These are phyloP conservation scores for Penicillium parvum DNA, from an alignment of 495 filamentous ascomycete genomes.

Conservation along the genomic window DNA sequence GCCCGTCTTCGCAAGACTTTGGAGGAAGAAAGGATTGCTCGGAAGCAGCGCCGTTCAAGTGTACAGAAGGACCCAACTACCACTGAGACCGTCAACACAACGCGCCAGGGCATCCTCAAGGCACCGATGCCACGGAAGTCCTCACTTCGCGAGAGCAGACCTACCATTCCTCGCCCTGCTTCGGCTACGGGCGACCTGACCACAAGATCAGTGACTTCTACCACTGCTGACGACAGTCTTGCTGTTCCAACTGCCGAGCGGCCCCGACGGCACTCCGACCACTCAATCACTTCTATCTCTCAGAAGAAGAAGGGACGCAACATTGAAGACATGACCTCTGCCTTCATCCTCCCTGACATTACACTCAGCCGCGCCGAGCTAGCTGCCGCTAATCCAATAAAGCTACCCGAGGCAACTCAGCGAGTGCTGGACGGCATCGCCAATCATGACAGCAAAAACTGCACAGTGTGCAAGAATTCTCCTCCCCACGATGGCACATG, in stretches of 20 bases:
- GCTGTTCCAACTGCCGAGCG: constrained; percentile 32
- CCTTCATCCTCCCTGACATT: constrained; percentile 70
- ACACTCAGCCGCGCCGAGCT: constrained; percentile 44
- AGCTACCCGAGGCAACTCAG: constrained; percentile 48
- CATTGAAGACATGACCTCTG: constrained; percentile 71
- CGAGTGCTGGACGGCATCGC: constrained; percentile 55
- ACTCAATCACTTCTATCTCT: constrained; percentile 26
- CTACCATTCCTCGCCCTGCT: constrained; percentile 28
- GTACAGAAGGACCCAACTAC: constrained; percentile 25
- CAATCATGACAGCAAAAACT: constrained; percentile 65
- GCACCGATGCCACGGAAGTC: constrained; percentile 41
- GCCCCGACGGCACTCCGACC: constrained; percentile 44
- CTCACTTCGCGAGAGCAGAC: constrained; percentile 40
- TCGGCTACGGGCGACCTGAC: constrained; percentile 39
- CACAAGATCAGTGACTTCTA: constrained; percentile 22
- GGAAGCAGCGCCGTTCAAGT: constrained; percentile 40
- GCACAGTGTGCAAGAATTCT: constrained; percentile 66
- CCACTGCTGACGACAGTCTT: constrained; percentile 29
- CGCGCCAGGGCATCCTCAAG: constrained; percentile 35
- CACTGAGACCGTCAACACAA: constrained; percentile 34
- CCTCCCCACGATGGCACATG: constrained; percentile 37
- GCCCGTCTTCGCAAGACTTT: constrained; percentile 45
- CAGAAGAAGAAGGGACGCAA: constrained; percentile 31
- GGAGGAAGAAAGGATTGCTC: constrained; percentile 46
- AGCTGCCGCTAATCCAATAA: constrained; percentile 29